Conservation (phyloP, 352 stramenopile genomes). For the Phytophthora ramorum region DNA sequence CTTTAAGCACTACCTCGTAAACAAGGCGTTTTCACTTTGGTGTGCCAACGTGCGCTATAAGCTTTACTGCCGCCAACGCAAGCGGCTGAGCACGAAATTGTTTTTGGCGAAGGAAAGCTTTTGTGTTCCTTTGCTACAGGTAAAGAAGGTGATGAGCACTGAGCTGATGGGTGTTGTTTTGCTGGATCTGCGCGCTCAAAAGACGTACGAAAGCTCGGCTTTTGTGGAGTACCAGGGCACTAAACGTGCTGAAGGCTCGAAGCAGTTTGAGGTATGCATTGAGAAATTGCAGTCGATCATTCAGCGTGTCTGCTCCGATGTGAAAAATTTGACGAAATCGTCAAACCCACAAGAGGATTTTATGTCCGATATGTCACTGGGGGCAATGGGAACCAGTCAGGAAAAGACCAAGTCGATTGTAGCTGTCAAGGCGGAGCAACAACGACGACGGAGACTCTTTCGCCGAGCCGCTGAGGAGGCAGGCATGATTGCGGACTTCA, state of each 20-base stretch:
- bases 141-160: slow-evolving; percentile 89
- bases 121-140: slow-evolving; percentile 84
- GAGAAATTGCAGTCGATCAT: slow-evolving; percentile 92
- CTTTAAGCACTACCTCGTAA: slow-evolving; percentile 95
- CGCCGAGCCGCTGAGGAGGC: slow-evolving; percentile 89
- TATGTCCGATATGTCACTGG: slow-evolving; percentile 47
- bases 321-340: slow-evolving; percentile 88
- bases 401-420: slow-evolving; percentile 94
- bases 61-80: slow-evolving; percentile 90
- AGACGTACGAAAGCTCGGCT: slow-evolving; percentile 87
- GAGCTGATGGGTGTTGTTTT: slow-evolving; percentile 87
- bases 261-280: slow-evolving; percentile 92
- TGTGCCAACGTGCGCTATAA: slow-evolving; percentile 90
- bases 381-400: slow-evolving; percentile 42
- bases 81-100: slow-evolving; percentile 78
- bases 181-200: slow-evolving; percentile 85
- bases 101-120: slow-evolving; percentile 94
- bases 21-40: slow-evolving; percentile 92
- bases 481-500: slow-evolving; percentile 92
- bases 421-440: slow-evolving; percentile 91
- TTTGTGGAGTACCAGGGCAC: slow-evolving; percentile 93
- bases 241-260: slow-evolving; percentile 87
- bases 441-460: slow-evolving; percentile 82
- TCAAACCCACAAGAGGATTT: slow-evolving; percentile 71
- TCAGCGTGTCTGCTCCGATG: slow-evolving; percentile 90